Percentiles rank a stretch among this genome's conserved stretches.
Conservation (phyloP, 1,139 yeast species). For the Arxiozyma slooffiae region DNA sequence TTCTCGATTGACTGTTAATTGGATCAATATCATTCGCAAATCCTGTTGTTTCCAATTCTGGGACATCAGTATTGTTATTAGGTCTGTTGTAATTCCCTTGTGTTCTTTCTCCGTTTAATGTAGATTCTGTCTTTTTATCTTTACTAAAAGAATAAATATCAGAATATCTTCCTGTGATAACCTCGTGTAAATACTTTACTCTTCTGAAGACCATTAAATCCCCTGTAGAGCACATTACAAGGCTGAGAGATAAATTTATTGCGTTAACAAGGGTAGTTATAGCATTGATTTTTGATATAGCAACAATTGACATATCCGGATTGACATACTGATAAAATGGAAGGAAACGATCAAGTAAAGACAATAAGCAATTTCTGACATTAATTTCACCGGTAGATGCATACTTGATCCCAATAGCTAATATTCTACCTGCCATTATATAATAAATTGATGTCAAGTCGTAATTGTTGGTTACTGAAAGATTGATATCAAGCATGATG, state of each 20-base stretch:
- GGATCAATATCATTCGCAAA: constrained; percentile 10
- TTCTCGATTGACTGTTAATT: constrained; percentile 2
- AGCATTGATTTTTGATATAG: constrained; percentile 47
- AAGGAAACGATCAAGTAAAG: constrained; percentile 53
- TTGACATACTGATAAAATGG: constrained; percentile 43
- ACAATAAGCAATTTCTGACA: constrained; percentile 53
- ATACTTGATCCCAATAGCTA: constrained; percentile 64
- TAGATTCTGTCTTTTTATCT: background rate
- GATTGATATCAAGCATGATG: constrained; percentile 37
- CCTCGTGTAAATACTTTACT: constrained; percentile 57
- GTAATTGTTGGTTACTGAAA: constrained; percentile 36
- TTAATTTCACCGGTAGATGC: constrained; percentile 57
- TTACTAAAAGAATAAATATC: constrained; percentile 15
- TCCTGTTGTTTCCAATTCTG: constrained; percentile 6
- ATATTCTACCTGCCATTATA: constrained; percentile 63
- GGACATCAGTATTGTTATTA: constrained; percentile 4
- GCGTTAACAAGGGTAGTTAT: constrained; percentile 51
- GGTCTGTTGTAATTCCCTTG: too few species aligned
- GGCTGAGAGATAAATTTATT: constrained; percentile 53
- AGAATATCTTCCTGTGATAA: constrained; percentile 23
- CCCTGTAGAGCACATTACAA: constrained; percentile 88
- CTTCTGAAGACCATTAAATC: constrained; percentile 71
- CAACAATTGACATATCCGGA: constrained; percentile 44
- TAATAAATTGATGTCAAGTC: constrained; percentile 58
- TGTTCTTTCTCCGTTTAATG: background rate